These are phyloP conservation scores for Erodium texanum DNA, from an alignment of 441 rosid species.

Conservation along the genomic window DNA sequence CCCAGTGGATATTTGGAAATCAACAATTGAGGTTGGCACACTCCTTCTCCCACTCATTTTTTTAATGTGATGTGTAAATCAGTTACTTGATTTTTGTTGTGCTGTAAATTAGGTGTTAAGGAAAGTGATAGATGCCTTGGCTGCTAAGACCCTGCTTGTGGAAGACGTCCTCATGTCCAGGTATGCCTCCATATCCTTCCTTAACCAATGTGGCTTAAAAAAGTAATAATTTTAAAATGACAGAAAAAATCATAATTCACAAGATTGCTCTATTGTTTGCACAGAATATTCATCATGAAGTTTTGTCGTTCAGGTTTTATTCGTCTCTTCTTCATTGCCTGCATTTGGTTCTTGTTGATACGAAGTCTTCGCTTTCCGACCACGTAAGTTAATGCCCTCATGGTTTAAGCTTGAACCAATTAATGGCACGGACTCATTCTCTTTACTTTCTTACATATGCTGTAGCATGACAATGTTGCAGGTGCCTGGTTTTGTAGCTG, in stretches of 20 bases:
- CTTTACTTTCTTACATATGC: slow-evolving; percentile 4
- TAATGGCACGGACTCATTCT: not conserved
- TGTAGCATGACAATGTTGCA: slow-evolving; percentile 24
- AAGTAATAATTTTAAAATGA: slow-evolving; percentile 4
- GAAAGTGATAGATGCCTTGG: slow-evolving; percentile 67
- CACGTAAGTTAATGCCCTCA: slow-evolving; percentile 46
- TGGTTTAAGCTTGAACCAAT: not conserved
- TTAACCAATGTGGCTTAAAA: slow-evolving; percentile 8
- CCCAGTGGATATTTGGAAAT: slow-evolving; percentile 53
- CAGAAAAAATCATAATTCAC: not conserved
- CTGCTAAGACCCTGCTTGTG: slow-evolving; percentile 43
- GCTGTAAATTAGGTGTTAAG: slow-evolving; percentile 46
- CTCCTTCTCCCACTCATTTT: slow-evolving; percentile 17
- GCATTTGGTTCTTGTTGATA: slow-evolving; percentile 58
- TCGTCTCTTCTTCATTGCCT: slow-evolving; percentile 67
- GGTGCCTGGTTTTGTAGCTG: slow-evolving; percentile 75
- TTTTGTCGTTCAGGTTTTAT: slow-evolving; percentile 49
- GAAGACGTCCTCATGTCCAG: slow-evolving; percentile 62
- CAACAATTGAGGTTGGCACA: slow-evolving; percentile 45
- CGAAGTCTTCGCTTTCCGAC: slow-evolving; percentile 59
- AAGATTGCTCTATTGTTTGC: not conserved
- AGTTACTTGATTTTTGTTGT: slow-evolving; percentile 10
- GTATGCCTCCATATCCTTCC: slow-evolving; percentile 25
- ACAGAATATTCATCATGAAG: not conserved
- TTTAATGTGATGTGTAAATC: not conserved